Base-by-base conservation (phyloP, 1,284 basidiomycete genomes). In the Ustilago trichophora region DNA sequence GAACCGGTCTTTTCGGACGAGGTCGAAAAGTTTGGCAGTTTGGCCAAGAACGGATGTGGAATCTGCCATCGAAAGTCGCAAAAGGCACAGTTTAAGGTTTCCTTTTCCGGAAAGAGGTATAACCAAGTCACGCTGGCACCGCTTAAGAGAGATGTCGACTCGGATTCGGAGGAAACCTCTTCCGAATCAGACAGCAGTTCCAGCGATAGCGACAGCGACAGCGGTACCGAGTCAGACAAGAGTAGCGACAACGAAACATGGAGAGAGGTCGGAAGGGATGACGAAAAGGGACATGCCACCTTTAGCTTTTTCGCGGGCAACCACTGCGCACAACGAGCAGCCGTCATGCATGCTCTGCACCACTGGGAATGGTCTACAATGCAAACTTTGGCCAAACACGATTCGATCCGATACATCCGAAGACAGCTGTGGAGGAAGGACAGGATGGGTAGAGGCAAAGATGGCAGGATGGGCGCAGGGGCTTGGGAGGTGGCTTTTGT, bases 331-430 rank as follows among this genome's bases (percentile, higher is more conserved):
- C 53, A 59, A 10, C 34, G 59, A 0, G 72, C 72, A 3, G 38
- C 22, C 11, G 52, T 68, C 6, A 37, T 67, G 50, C 67, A 70
- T 29, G 32, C 40, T 10, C 37, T 73, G 5, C 63, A 63, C 38
- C 72, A 73, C 43, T 73, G 72, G 72, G 68, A 73, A 29, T 66
- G 57, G 64, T 26, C 29, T 16, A 57, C 56, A 12, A 64, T 72
- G 54, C 59, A 69, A 34, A 56, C 53, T 1, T 21, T 72, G 10
- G 56, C 40, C n/a, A 55, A 48, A 33, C 66, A 69, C 40, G 52
- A 58, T 15, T 34, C 44, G 22, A 52, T 65, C 25, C 36, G 41
- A 4, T 43, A 35, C n/a, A 36, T 62, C n/a, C 42, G 60, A 10
- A n/a, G 57, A 10, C n/a, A 43, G 53, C 19, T 64, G 25, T 59